These are phyloP conservation scores for Grosmannia penicillata DNA, from an alignment of 2,329 filamentous ascomycete genomes.

Conservation along the genomic window DNA sequence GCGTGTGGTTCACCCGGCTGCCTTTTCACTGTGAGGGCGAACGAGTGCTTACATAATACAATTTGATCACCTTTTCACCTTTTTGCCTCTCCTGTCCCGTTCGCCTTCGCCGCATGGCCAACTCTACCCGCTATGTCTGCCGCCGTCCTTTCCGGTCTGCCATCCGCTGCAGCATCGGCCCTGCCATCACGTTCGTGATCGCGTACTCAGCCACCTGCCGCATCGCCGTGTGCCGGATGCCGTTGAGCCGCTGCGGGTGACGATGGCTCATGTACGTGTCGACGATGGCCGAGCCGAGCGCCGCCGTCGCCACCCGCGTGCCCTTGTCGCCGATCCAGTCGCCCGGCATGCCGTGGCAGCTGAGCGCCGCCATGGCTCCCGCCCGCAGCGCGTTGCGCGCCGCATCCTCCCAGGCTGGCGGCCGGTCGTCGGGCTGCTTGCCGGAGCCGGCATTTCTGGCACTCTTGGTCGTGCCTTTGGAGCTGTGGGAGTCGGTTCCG, in stretches of 20 bases:
- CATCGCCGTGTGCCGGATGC: constrained; percentile 14
- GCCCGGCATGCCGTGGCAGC: constrained; percentile 9
- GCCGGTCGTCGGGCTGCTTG: background rate
- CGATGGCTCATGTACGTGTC: constrained; percentile 13
- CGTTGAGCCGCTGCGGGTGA: constrained; percentile 11
- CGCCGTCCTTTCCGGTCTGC: background rate
- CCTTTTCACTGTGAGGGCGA: no score
- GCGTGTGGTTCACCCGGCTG: no score
- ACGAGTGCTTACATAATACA: no score
- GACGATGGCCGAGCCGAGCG: constrained; percentile 14
- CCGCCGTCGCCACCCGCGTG: constrained; percentile 13
- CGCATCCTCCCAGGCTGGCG: constrained; percentile 8
- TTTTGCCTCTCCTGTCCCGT: no score
- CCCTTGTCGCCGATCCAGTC: constrained; percentile 14
- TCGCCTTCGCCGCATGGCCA: no score
- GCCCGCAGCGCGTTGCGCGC: constrained; percentile 13
- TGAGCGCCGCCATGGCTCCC: constrained; percentile 13
- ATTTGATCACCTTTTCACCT: no score
- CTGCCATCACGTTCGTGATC: constrained; percentile 11
- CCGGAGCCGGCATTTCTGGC: no score
- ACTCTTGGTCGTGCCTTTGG: no score
- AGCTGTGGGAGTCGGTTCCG: no score
- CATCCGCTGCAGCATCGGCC: constrained; percentile 8
- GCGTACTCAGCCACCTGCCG: constrained; percentile 13
- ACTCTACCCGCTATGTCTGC: background rate